Percentiles rank a stretch among this genome's conserved stretches.
Evolutionary conservation across 2,329 filamentous ascomycete species (phyloP).

Genomic region (Diplodia mutila): DNA sequence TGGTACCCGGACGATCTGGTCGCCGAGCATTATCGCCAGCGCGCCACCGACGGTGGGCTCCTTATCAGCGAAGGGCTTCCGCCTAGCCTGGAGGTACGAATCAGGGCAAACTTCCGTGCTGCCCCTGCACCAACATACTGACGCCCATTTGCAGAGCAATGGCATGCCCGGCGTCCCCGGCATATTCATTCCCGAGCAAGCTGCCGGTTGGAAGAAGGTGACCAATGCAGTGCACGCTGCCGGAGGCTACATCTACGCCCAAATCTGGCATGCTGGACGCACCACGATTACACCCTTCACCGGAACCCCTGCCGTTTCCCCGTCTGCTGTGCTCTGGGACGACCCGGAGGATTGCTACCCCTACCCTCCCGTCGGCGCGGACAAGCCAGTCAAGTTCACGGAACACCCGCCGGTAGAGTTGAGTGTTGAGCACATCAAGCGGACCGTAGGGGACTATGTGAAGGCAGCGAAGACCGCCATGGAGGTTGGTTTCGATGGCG

Average conservation of each 20-base stretch:
- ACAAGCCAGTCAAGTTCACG: slow-evolving; percentile 41
- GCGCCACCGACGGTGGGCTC: slow-evolving; percentile 59
- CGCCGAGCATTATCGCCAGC: slow-evolving; percentile 59
- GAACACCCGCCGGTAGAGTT: slow-evolving; percentile 42
- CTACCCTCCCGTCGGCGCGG: slow-evolving; percentile 43
- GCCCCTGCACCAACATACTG: not conserved
- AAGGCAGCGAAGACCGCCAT: slow-evolving; percentile 57
- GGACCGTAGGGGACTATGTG: slow-evolving; percentile 48
- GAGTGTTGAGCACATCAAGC: slow-evolving; percentile 51
- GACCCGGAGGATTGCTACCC: slow-evolving; percentile 48
- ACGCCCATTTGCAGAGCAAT: slow-evolving; percentile 13
- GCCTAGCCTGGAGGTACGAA: slow-evolving; percentile 49
- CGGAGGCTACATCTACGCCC: slow-evolving; percentile 53
- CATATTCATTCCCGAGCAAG: slow-evolving; percentile 46
- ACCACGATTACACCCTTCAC: slow-evolving; percentile 46
- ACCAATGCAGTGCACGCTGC: slow-evolving; percentile 57
- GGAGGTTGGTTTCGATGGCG: slow-evolving; percentile 58
- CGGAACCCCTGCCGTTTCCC: slow-evolving; percentile 42
- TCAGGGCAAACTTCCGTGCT: not conserved
- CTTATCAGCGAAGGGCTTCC: slow-evolving; percentile 63
- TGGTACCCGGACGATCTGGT: slow-evolving; percentile 54
- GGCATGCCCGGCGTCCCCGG: slow-evolving; percentile 42
- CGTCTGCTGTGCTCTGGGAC: slow-evolving; percentile 52
- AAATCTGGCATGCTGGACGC: slow-evolving; percentile 55
- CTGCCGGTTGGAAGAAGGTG: slow-evolving; percentile 55